A percentile compares a stretch with the other conserved stretches of the same genome.
Conservation (phyloP, 768 basidiomycete genomes). For the Bullera alba region DNA sequence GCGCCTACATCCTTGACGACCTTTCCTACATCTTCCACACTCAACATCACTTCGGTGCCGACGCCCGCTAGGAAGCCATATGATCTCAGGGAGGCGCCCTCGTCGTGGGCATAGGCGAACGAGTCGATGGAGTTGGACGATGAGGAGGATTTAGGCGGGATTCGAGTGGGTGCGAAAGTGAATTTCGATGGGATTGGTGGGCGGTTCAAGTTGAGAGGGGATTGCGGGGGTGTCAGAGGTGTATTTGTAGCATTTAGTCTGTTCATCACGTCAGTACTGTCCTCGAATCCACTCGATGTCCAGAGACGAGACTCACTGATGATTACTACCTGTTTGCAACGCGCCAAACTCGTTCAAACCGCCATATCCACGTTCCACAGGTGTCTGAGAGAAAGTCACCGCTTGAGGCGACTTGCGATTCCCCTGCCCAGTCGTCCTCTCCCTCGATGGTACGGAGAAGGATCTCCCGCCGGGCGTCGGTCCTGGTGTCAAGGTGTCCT, state of each 20-base stretch:
- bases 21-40: slow-evolving; percentile 28
- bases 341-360: no score
- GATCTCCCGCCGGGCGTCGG: background rate
- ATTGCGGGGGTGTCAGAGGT: background rate
- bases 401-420: background rate
- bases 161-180: slow-evolving; percentile 23
- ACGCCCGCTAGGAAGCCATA: slow-evolving; percentile 36
- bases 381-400: background rate
- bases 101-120: slow-evolving; percentile 22
- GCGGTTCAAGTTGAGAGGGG: background rate
- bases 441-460: background rate
- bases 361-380: no score
- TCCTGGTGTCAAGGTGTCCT: background rate
- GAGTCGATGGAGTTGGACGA: slow-evolving; percentile 28
- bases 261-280: no score
- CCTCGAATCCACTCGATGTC: no score
- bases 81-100: slow-evolving; percentile 8
- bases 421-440: background rate
- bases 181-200: slow-evolving; percentile 18
- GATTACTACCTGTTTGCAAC: no score
- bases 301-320: no score
- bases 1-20: slow-evolving; percentile 27
- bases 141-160: slow-evolving; percentile 12
- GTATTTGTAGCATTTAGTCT: no score
- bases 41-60: slow-evolving; percentile 18